Conservation (phyloP, 1,284 basidiomycete species). For the Porogramme epimiltina region DNA sequence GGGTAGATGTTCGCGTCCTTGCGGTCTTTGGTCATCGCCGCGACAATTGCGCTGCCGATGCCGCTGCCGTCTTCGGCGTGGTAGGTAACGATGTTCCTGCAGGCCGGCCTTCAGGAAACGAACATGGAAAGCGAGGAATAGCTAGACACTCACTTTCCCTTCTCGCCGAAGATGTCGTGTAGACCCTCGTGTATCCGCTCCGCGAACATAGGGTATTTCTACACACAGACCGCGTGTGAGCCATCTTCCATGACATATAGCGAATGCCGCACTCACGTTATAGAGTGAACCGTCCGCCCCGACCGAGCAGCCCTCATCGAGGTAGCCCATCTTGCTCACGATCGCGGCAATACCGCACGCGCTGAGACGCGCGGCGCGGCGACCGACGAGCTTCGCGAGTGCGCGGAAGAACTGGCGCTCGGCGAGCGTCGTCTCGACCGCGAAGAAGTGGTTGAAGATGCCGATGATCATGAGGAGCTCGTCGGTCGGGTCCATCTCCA, state of each 20-base stretch:
- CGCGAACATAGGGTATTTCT: slow-evolving; percentile 96
- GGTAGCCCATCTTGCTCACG: slow-evolving; percentile 88
- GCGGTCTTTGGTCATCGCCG: slow-evolving; percentile 28
- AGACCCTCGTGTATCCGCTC: slow-evolving; percentile 89
- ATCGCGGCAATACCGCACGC: slow-evolving; percentile 95
- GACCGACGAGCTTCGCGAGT: slow-evolving; percentile 88
- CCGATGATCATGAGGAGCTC: slow-evolving; percentile 96
- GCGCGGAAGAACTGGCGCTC: slow-evolving; percentile 96
- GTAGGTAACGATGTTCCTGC: slow-evolving; percentile 82
- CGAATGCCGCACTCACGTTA: slow-evolving; percentile 60
- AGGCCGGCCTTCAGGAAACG: background rate
- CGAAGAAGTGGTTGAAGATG: slow-evolving; percentile 95
- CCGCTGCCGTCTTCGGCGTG: slow-evolving; percentile 96
- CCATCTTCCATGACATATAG: background rate
- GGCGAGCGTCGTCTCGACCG: slow-evolving; percentile 89
- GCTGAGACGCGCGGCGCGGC: slow-evolving; percentile 84
- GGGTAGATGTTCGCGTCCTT: slow-evolving; percentile 26
- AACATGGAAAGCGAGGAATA: slow-evolving; percentile 1
- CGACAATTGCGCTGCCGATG: slow-evolving; percentile 95
- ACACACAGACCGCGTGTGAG: slow-evolving; percentile 4
- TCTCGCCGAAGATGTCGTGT: slow-evolving; percentile 91
- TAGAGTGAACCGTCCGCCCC: slow-evolving; percentile 94
- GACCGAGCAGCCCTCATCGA: slow-evolving; percentile 87
- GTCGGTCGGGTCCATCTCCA: slow-evolving; percentile 99
- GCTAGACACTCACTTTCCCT: slow-evolving; percentile 67